phyloP scores from a whole-genome alignment of 345 rosid genomes.

The Raphanus raphanistrum region DNA sequence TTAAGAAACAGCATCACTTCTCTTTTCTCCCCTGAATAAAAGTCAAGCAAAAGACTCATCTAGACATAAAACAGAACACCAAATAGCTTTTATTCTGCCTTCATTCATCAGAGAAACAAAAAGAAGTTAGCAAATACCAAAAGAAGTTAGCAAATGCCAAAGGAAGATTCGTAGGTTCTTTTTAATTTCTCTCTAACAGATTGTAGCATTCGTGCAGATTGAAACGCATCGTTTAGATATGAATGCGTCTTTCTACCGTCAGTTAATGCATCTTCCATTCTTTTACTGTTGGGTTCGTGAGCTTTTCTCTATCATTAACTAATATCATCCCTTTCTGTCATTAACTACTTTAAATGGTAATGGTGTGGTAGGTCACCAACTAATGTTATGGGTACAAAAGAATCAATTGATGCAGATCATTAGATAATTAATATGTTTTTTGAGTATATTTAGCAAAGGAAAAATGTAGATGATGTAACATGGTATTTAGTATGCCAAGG shows the following conservation, averaged over 20 bases:
- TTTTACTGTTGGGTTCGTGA: too few relatives aligned
- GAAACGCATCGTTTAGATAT: background rate
- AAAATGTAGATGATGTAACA: too few relatives aligned
- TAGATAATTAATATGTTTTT: too few relatives aligned
- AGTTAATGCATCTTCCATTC: background rate
- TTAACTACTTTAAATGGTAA: too few relatives aligned
- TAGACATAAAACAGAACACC: background rate
- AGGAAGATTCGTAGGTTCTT: background rate
- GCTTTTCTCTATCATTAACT: background rate
- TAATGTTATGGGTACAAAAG: too few relatives aligned
- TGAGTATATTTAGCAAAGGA: too few relatives aligned
- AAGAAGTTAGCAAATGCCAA: background rate
- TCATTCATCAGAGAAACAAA: background rate
- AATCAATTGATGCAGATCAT: too few relatives aligned
- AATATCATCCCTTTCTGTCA: too few relatives aligned
- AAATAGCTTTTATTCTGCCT: background rate
- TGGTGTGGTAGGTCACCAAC: too few relatives aligned
- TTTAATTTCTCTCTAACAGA: slow-evolving; percentile 16
- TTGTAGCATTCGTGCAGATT: slow-evolving; percentile 12
- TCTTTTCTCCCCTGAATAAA: slow-evolving; percentile 22
- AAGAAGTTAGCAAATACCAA: background rate
- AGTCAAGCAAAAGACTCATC: slow-evolving; percentile 5
- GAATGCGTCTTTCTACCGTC: background rate
- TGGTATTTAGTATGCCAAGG: too few relatives aligned
- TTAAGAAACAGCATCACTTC: background rate